These are phyloP conservation scores for Ceratocystis smalleyi DNA, from an alignment of 2,329 filamentous ascomycete species.

Conservation along the genomic window DNA sequence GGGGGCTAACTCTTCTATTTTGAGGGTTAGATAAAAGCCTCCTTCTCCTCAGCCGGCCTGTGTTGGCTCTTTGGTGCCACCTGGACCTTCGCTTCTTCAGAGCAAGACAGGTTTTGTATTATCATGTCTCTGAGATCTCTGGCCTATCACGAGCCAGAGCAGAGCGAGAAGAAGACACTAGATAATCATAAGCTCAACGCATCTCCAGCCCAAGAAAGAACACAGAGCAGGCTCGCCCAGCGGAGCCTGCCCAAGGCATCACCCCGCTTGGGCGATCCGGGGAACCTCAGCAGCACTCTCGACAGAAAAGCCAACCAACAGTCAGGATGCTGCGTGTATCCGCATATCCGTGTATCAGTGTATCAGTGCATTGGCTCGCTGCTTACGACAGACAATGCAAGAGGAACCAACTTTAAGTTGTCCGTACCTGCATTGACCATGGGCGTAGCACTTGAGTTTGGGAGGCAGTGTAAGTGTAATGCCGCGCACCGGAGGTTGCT, in stretches of 20 bases:
- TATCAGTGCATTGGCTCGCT: not conserved
- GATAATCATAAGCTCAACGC: not conserved
- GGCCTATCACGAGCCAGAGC: not conserved
- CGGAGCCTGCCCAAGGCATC: not conserved
- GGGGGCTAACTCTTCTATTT: not conserved
- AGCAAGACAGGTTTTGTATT: not conserved
- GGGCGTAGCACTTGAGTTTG: not conserved
- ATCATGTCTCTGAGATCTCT: not conserved
- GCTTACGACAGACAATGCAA: not conserved
- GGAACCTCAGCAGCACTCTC: not conserved
- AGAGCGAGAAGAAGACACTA: not conserved
- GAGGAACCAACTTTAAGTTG: not conserved
- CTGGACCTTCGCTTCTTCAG: not conserved
- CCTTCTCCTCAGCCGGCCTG: not conserved
- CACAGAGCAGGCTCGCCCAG: not conserved
- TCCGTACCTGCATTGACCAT: constrained; percentile 1
- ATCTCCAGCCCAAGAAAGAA: not conserved
- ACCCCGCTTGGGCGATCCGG: not conserved
- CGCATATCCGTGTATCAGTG: not conserved
- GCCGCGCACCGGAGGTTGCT: not conserved
- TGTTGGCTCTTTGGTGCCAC: not conserved
- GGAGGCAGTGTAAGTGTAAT: constrained; percentile 1
- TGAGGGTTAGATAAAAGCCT: not conserved
- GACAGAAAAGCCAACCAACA: too few species aligned
- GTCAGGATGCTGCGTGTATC: not conserved